Conservation (phyloP, 2,329 filamentous ascomycete species). For the Claviceps sp. region DNA sequence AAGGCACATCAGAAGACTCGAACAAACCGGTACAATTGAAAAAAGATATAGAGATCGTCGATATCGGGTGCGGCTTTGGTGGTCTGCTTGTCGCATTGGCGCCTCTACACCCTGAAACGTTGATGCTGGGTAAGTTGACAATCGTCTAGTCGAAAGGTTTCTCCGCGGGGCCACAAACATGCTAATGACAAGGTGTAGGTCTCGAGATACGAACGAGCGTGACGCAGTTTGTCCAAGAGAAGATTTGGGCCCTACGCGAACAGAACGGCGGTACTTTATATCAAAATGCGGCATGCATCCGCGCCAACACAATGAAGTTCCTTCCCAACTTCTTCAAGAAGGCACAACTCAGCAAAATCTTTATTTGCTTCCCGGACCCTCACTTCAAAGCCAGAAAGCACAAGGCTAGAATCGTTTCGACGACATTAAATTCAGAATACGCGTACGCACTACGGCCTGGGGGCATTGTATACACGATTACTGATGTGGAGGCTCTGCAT, state of each 20-base stretch:
- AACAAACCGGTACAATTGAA: constrained; percentile 15
- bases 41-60: constrained; percentile 77
- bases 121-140: constrained; percentile 58
- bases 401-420: constrained; percentile 87
- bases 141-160: not conserved
- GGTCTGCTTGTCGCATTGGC: constrained; percentile 78
- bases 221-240: constrained; percentile 78
- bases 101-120: constrained; percentile 64
- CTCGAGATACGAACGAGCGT: constrained; percentile 90
- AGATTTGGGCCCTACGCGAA: constrained; percentile 66
- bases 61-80: constrained; percentile 95
- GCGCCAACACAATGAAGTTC: constrained; percentile 98
- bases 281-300: constrained; percentile 78
- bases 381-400: constrained; percentile 97
- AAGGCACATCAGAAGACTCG: constrained; percentile 17
- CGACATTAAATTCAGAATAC: constrained; percentile 83
- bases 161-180: not conserved
- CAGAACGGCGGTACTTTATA: constrained; percentile 49
- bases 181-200: constrained; percentile 32
- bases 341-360: constrained; percentile 74
- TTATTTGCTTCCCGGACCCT: constrained; percentile 96
- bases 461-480: constrained; percentile 89
- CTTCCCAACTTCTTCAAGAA: constrained; percentile 92
- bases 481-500: constrained; percentile 89
- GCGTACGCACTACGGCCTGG: constrained; percentile 75